phyloP scores from a whole-genome alignment of 768 basidiomycete genomes.

The Dacryopinax primogenitus region DNA sequence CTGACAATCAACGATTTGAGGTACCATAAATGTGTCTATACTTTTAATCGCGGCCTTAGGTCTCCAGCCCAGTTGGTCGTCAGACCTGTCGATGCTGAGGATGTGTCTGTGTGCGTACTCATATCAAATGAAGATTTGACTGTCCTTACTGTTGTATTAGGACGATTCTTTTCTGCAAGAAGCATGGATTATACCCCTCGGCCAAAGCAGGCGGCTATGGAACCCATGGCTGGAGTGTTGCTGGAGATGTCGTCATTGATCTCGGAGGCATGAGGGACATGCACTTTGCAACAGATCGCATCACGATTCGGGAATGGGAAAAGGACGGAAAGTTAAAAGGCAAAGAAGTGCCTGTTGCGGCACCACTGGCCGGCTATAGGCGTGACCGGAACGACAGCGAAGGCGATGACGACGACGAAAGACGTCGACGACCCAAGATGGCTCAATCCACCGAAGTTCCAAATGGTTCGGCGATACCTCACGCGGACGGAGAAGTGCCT shows the following conservation, averaged over 20 bases:
- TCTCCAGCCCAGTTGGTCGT: slow-evolving; percentile 49
- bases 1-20: not conserved
- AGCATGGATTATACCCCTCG: slow-evolving; percentile 56
- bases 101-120: slow-evolving; percentile 53
- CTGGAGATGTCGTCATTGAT: slow-evolving; percentile 77
- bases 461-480: not conserved
- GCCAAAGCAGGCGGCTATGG: slow-evolving; percentile 87
- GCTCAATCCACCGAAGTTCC: too few relatives aligned
- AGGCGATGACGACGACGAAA: slow-evolving; percentile 2
- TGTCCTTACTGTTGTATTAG: slow-evolving; percentile 28
- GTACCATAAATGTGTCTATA: not conserved
- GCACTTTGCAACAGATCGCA: slow-evolving; percentile 31
- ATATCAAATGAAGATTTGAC: not conserved
- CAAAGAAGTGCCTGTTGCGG: slow-evolving; percentile 29
- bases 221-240: slow-evolving; percentile 78
- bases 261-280: slow-evolving; percentile 54
- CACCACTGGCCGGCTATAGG: not conserved
- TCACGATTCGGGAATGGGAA: slow-evolving; percentile 26
- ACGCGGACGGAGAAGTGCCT: not conserved
- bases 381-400: slow-evolving; percentile 35
- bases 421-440: not conserved
- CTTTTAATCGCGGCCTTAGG: slow-evolving; percentile 65
- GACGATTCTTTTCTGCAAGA: slow-evolving; percentile 58
- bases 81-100: slow-evolving; percentile 63
- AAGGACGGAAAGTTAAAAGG: slow-evolving; percentile 40